phyloP scores from a whole-genome alignment of 805 yeast species.

The Candida boleticola region DNA sequence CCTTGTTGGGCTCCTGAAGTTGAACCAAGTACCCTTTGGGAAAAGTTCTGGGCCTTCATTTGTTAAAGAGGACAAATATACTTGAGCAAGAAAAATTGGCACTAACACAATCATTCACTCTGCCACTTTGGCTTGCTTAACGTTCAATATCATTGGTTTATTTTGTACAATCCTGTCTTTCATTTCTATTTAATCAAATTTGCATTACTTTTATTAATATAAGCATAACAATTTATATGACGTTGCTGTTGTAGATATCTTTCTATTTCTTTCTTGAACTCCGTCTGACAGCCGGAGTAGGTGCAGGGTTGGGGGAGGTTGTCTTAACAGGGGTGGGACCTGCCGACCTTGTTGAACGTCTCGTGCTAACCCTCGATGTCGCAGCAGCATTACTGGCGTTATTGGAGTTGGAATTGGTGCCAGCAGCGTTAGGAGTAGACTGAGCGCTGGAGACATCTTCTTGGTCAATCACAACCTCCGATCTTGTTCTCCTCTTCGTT shows the following conservation, averaged over 20 bases:
- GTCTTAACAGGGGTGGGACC: constrained; percentile 3
- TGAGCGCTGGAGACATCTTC: constrained; percentile 6
- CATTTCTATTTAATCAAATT: constrained; percentile 1
- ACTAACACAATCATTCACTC: too few species aligned
- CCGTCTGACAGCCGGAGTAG: constrained; percentile 11
- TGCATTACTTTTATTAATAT: not conserved
- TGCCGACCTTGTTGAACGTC: constrained; percentile 11
- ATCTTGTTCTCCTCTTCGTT: constrained; percentile 12
- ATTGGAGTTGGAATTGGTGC: too few species aligned
- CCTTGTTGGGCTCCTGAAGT: constrained; percentile 55
- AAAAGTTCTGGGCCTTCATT: constrained; percentile 49
- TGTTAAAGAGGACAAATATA: constrained; percentile 17
- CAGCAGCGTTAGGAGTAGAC: too few species aligned
- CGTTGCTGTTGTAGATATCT: too few species aligned
- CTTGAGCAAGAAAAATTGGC: not conserved
- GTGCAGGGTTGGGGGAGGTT: constrained; percentile 1
- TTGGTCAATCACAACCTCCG: constrained; percentile 10
- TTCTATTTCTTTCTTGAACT: constrained; percentile 14
- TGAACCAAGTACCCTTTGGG: constrained; percentile 52
- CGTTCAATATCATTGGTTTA: too few species aligned
- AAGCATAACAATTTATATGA: too few species aligned
- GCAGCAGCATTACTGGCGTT: constrained; percentile 4
- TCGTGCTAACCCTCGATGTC: constrained; percentile 7
- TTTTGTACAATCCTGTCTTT: too few species aligned
- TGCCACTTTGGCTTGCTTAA: too few species aligned